phyloP scores from a whole-genome alignment of 225 moss, liverwort and hornwort species.

The Climacium dendroides region DNA sequence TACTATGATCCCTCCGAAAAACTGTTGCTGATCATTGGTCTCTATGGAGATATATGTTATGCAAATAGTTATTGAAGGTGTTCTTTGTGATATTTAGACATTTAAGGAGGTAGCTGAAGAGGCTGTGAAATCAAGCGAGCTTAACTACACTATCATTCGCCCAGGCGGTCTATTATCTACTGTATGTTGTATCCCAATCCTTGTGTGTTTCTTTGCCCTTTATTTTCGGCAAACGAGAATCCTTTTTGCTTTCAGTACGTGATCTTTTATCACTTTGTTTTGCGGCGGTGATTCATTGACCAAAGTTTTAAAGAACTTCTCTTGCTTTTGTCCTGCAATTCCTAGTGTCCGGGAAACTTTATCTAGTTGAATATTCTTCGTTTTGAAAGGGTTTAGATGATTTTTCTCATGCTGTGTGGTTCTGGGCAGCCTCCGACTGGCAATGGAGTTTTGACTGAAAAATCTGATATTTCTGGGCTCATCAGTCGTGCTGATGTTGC shows the following conservation, averaged over 20 bases:
- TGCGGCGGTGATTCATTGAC: neutral
- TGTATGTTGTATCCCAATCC: conserved; percentile 13
- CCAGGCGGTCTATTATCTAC: conserved; percentile 54
- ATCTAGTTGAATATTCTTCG: neutral
- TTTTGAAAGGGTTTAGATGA: neutral
- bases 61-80: neutral
- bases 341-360: neutral
- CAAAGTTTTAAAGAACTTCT: neutral
- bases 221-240: neutral
- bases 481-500: conserved; percentile 58
- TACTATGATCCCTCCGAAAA: neutral
- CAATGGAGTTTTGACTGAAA: conserved; percentile 55
- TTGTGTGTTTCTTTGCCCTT: neutral
- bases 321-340: neutral
- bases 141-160: conserved; percentile 71
- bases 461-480: conserved; percentile 12
- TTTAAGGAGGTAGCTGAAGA: conserved; percentile 57
- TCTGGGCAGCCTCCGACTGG: conserved; percentile 51
- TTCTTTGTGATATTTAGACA: conserved; percentile 19
- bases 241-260: neutral
- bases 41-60: neutral
- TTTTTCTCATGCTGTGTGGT: neutral
- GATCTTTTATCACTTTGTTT: neutral
- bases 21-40: neutral
- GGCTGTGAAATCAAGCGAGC: conserved; percentile 55